A percentile compares a stretch with the other conserved stretches of the same genome.
phyloP scores from a whole-genome alignment of 2,329 filamentous ascomycete species.

The Hymenotorrendiella dingleyae region DNA sequence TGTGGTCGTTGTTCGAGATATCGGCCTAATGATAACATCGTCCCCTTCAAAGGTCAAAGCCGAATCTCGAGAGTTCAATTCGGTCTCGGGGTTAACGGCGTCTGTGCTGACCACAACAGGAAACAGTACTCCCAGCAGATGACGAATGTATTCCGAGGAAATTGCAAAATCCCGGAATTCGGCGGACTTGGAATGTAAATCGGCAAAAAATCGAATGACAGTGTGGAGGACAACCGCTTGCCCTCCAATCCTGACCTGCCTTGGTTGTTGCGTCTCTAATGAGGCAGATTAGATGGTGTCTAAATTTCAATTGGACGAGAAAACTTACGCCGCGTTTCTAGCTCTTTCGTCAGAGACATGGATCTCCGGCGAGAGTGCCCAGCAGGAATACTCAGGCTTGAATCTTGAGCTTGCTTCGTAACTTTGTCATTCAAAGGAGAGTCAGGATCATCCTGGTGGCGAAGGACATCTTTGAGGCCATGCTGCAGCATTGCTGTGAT shows the following conservation, averaged over 20 bases:
- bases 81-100: constrained; percentile 73
- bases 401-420: constrained; percentile 16
- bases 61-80: constrained; percentile 78
- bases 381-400: constrained; percentile 21
- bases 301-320: background rate
- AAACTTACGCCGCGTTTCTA: constrained; percentile 47
- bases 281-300: constrained; percentile 2
- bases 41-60: constrained; percentile 78
- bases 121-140: constrained; percentile 75
- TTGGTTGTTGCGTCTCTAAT: constrained; percentile 36
- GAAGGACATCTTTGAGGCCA: constrained; percentile 66
- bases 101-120: constrained; percentile 85
- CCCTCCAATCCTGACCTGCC: constrained; percentile 45
- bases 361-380: constrained; percentile 39
- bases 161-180: constrained; percentile 79
- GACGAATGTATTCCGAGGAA: constrained; percentile 73
- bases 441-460: constrained; percentile 53
- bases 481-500: constrained; percentile 84
- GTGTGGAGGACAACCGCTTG: constrained; percentile 66
- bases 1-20: constrained; percentile 47
- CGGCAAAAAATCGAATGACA: constrained; percentile 71
- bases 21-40: constrained; percentile 69
- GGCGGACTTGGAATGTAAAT: constrained; percentile 69
- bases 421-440: constrained; percentile 38
- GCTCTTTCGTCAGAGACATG: constrained; percentile 59